These are phyloP conservation scores for Candida glaebosa DNA, from an alignment of 805 yeast species.

Conservation along the genomic window DNA sequence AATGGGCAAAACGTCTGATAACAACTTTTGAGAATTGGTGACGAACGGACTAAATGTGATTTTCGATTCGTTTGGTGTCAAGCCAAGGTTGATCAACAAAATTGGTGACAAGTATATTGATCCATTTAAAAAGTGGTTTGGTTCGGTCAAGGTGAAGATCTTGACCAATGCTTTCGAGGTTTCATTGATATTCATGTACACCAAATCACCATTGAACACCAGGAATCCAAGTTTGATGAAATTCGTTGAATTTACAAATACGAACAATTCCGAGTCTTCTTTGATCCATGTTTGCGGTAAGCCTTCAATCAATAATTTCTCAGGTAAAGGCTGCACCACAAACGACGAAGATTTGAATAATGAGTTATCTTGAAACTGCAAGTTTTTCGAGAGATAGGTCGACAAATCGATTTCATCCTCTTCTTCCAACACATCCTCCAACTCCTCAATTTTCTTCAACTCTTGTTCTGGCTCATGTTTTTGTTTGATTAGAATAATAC, in stretches of 20 bases:
- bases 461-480: slow-evolving; percentile 11
- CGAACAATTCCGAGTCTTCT: slow-evolving; percentile 39
- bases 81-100: slow-evolving; percentile 46
- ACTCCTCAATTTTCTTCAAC: slow-evolving; percentile 2
- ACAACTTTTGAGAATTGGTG: slow-evolving; percentile 11
- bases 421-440: slow-evolving; percentile 7
- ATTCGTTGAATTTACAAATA: slow-evolving; percentile 43
- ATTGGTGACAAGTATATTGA: slow-evolving; percentile 62
- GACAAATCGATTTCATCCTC: slow-evolving; percentile 18
- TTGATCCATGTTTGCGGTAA: slow-evolving; percentile 20
- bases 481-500: slow-evolving; percentile 49
- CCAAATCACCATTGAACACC: slow-evolving; percentile 66
- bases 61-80: slow-evolving; percentile 18
- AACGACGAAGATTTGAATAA: slow-evolving; percentile 11
- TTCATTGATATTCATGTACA: slow-evolving; percentile 24
- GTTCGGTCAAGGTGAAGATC: slow-evolving; percentile 62
- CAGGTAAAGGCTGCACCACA: slow-evolving; percentile 27
- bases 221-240: slow-evolving; percentile 53
- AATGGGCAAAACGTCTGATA: slow-evolving; percentile 34
- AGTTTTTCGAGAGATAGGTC: slow-evolving; percentile 27
- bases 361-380: slow-evolving; percentile 15
- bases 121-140: slow-evolving; percentile 42
- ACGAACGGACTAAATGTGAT: slow-evolving; percentile 19
- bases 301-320: slow-evolving; percentile 20
- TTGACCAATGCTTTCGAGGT: slow-evolving; percentile 27